Conservation (phyloP, 208 protist species). For the Acanthamoeba quina region DNA sequence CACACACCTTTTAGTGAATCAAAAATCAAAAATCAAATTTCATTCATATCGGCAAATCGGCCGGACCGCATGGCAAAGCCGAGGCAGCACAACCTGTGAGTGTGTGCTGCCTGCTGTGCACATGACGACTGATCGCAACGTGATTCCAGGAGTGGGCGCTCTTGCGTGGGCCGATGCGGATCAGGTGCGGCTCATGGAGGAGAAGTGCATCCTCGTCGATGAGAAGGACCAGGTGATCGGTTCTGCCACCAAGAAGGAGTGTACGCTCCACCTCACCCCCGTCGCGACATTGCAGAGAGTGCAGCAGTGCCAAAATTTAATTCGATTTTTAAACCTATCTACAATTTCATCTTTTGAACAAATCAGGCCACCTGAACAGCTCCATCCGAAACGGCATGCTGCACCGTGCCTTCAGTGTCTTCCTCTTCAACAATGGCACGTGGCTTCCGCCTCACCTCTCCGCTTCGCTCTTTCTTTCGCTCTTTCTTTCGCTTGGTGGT, state of each 20-base stretch:
- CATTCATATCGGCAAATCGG: no score
- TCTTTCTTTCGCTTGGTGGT: background rate
- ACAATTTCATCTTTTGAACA: background rate
- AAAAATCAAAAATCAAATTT: no score
- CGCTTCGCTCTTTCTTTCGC: constrained; percentile 13
- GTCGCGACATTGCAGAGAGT: background rate
- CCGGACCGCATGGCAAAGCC: no score
- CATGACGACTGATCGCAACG: no score
- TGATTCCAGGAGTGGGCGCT: background rate
- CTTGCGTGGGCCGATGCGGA: constrained; percentile 68
- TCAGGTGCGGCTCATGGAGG: constrained; percentile 85
- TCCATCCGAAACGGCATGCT: constrained; percentile 87
- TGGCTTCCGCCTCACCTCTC: background rate
- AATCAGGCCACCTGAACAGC: constrained; percentile 81
- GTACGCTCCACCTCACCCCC: constrained; percentile 3
- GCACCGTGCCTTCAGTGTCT: constrained; percentile 86
- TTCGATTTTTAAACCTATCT: no score
- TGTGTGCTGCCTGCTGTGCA: no score
- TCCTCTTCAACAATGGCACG: constrained; percentile 55
- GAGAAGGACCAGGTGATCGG: constrained; percentile 85
- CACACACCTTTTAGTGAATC: no score
- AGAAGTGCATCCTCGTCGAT: constrained; percentile 88
- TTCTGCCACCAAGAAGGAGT: constrained; percentile 85
- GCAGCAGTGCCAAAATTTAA: constrained; percentile 10
- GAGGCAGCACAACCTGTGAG: no score